Conservation (phyloP, 1,284 basidiomycete species). For the Tremellales sp. region DNA sequence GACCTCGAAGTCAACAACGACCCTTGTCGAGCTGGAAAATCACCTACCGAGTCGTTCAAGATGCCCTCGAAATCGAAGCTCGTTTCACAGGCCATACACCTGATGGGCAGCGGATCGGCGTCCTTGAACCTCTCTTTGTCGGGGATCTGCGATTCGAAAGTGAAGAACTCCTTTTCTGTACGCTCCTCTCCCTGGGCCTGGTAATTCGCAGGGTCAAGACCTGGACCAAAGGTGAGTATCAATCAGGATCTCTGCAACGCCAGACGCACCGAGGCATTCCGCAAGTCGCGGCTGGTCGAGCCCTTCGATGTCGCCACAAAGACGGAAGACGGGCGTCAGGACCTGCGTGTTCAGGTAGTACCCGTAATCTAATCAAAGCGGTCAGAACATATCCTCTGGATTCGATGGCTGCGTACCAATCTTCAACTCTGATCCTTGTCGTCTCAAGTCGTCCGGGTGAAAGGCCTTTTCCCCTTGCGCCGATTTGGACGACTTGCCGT, state of each 20-base stretch:
- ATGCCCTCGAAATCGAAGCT: conserved; percentile 64
- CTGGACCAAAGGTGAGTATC: conserved; percentile 46
- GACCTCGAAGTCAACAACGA: conserved; percentile 2
- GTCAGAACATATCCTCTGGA: background rate
- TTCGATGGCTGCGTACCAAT: conserved; percentile 58
- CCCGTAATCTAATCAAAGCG: conserved; percentile 67
- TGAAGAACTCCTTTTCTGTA: conserved; percentile 68
- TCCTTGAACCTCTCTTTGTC: conserved; percentile 84
- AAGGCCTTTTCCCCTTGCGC: conserved; percentile 86
- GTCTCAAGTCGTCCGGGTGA: conserved; percentile 88
- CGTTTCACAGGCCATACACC: conserved; percentile 69
- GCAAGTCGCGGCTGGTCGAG: conserved; percentile 88
- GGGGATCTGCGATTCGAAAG: conserved; percentile 84
- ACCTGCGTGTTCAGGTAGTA: conserved; percentile 90
- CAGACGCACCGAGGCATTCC: conserved; percentile 77
- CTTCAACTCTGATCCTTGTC: conserved; percentile 60
- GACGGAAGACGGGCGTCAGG: conserved; percentile 86
- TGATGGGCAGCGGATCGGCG: conserved; percentile 62
- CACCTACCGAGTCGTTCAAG: conserved; percentile 27
- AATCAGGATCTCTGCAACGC: background rate
- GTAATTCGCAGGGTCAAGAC: conserved; percentile 81
- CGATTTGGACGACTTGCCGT: conserved; percentile 67
- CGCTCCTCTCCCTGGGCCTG: conserved; percentile 52
- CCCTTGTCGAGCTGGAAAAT: background rate
- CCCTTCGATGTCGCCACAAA: conserved; percentile 95